phyloP scores from a whole-genome alignment of 2,329 filamentous ascomycete genomes.

The Fusarium veterinarium region DNA sequence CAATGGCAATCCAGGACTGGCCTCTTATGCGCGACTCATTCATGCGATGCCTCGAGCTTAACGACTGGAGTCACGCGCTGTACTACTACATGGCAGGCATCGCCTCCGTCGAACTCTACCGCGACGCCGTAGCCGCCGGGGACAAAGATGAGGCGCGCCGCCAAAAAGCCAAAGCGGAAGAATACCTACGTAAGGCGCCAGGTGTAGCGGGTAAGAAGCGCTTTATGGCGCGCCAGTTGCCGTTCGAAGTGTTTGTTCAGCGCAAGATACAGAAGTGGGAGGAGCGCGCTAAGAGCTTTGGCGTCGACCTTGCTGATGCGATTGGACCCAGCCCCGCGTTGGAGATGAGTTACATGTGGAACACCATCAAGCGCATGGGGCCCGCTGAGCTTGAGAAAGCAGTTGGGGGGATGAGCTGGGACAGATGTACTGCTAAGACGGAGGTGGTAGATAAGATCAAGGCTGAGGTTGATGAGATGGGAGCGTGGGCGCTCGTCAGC shows the following conservation, averaged over 20 bases:
- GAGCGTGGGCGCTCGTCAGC: constrained; percentile 73
- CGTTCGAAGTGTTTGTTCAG: constrained; percentile 86
- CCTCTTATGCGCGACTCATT: constrained; percentile 79
- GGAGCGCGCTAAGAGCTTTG: constrained; percentile 74
- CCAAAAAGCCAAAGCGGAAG: constrained; percentile 73
- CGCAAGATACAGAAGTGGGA: constrained; percentile 93
- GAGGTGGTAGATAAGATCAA: constrained; percentile 59
- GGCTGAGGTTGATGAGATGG: constrained; percentile 69
- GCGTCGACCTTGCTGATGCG: constrained; percentile 79
- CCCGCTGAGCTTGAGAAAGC: constrained; percentile 71
- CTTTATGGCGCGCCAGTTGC: constrained; percentile 89
- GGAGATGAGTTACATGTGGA: constrained; percentile 97
- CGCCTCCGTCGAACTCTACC: constrained; percentile 84
- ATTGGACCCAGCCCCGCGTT: constrained; percentile 83
- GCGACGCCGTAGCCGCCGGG: constrained; percentile 61
- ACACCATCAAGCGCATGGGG: constrained; percentile 85
- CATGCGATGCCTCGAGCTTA: constrained; percentile 78
- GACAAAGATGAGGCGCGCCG: constrained; percentile 60
- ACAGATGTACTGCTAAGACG: constrained; percentile 64
- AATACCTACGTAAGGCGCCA: constrained; percentile 77
- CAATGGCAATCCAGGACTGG: constrained; percentile 85
- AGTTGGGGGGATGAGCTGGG: constrained; percentile 72
- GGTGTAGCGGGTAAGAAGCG: constrained; percentile 84
- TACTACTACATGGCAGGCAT: constrained; percentile 90
- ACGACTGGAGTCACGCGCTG: constrained; percentile 89